A percentile compares a stretch with the other conserved stretches of the same genome.
Evolutionary conservation across 139 green algal species (phyloP).

Genomic region (Prasinococcaceae sp.): DNA sequence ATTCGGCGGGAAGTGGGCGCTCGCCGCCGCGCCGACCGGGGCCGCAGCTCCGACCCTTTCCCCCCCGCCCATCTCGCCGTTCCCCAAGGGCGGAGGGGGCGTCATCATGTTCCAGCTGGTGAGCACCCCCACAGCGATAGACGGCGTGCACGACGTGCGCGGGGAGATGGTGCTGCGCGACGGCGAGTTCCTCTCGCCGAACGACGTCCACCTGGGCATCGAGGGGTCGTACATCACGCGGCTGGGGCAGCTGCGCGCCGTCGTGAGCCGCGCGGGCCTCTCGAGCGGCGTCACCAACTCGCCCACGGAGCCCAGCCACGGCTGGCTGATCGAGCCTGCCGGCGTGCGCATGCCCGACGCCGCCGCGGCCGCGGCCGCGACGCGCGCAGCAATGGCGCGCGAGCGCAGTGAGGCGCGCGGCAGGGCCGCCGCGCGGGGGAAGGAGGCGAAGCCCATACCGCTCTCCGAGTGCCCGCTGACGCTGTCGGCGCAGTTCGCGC

Average conservation of each 20-base stretch:
- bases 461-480: background rate
- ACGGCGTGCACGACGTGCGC: conserved; percentile 14
- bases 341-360: background rate
- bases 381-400: background rate
- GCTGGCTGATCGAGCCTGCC: background rate
- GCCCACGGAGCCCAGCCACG: too few relatives aligned
- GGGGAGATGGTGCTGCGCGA: conserved; percentile 49
- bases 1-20: background rate
- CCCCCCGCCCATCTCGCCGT: background rate
- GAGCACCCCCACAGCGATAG: background rate
- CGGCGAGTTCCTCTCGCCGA: conserved; percentile 33
- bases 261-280: conserved; percentile 19
- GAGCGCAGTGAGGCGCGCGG: too few relatives aligned
- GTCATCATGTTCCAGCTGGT: conserved; percentile 21
- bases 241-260: conserved; percentile 13
- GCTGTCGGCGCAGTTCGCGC: too few relatives aligned
- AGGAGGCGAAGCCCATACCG: too few relatives aligned
- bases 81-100: conserved; percentile 4
- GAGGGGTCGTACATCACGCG: conserved; percentile 26
- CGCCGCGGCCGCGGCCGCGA: background rate
- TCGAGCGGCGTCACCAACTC: too few relatives aligned
- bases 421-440: too few relatives aligned
- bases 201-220: conserved; percentile 34
- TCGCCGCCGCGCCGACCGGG: conserved; percentile 11
- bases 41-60: background rate